Base-by-base conservation (phyloP, 257 asterid species). In the Petunia secreta region DNA sequence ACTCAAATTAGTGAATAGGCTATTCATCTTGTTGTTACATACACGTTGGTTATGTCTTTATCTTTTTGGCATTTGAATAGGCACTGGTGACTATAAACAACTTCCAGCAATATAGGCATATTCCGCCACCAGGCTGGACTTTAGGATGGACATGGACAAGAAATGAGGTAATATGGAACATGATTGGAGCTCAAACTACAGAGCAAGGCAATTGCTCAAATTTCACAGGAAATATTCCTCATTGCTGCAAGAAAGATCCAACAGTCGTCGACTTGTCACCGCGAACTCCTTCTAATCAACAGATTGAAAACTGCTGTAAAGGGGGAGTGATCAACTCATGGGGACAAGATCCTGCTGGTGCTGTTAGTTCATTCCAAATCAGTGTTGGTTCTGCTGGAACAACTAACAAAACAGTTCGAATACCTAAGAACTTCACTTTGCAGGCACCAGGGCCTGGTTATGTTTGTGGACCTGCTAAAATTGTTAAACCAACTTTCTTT, bases 201-300 rank as follows among this genome's bases (percentile, higher is more conserved):
- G 98, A 95, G 65, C 98, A 93, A 87, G 98, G 98, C 54, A 95
- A 95, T 86, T 95, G 97, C 78, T 93, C 98, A 3, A 93, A 77
- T 79, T 92, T 64, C 68, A 90, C 92, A 84, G 90, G 88, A 65
- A 91, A 87, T 53, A 55, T 84, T 55, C 97, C 97, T 1, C 97
- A 94, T 87, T 91, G 97, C 80, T 94, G 97, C 82, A 88, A 86
- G 85, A 91, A 89, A 82, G 90, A 89, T 52, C 98, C 98, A 14
- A 88, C 91, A 0, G 91, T 94, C 6, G 92, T 94, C 4, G 97
- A 94, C 82, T 84, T 94, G 36, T 74, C 90, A 63, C 98, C 95
- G 0, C 91, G 94, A 69, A 88, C 97, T 62, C 95, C 96, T 78
- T 90, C 89, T 85, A 91, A 94, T 82, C 93, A 84, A 69, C 97